phyloP scores from a whole-genome alignment of 768 basidiomycete genomes.

The Boletus insuetus region DNA sequence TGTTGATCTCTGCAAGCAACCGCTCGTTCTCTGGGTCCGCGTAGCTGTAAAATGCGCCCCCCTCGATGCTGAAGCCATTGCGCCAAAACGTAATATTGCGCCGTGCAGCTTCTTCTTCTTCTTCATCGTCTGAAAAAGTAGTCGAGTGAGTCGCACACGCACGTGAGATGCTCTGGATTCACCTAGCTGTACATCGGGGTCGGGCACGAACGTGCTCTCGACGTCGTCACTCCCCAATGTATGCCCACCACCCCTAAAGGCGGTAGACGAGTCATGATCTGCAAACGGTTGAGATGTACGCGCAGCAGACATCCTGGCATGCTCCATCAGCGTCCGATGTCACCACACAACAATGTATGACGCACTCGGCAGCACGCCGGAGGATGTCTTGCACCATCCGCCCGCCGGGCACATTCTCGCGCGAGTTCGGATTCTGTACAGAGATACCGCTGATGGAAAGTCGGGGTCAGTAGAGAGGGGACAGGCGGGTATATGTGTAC shows the following conservation, averaged over 20 bases:
- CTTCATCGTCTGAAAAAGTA: constrained; percentile 3
- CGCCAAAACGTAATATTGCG: constrained; percentile 90
- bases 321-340: background rate
- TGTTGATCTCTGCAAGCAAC: constrained; percentile 71
- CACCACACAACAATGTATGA: background rate
- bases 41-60: constrained; percentile 81
- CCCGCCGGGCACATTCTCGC: constrained; percentile 47
- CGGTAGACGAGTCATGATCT: constrained; percentile 19
- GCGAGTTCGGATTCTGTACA: constrained; percentile 76
- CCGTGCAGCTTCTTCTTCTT: constrained; percentile 55
- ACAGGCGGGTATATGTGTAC: constrained; percentile 36
- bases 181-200: constrained; percentile 49
- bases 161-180: background rate
- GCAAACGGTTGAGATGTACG: constrained; percentile 14
- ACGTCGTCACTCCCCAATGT: constrained; percentile 90
- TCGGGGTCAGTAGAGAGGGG: background rate
- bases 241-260: constrained; percentile 75
- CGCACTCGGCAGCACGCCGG: constrained; percentile 78
- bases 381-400: constrained; percentile 69
- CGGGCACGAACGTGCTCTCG: constrained; percentile 72
- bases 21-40: constrained; percentile 72
- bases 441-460: constrained; percentile 67
- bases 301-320: constrained; percentile 17
- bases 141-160: background rate
- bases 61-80: constrained; percentile 89